Percentiles rank a stretch among this genome's conserved stretches.
These are phyloP conservation scores for Albugo laibachii DNA, from an alignment of 352 stramenopile species.

Conservation along the genomic window DNA sequence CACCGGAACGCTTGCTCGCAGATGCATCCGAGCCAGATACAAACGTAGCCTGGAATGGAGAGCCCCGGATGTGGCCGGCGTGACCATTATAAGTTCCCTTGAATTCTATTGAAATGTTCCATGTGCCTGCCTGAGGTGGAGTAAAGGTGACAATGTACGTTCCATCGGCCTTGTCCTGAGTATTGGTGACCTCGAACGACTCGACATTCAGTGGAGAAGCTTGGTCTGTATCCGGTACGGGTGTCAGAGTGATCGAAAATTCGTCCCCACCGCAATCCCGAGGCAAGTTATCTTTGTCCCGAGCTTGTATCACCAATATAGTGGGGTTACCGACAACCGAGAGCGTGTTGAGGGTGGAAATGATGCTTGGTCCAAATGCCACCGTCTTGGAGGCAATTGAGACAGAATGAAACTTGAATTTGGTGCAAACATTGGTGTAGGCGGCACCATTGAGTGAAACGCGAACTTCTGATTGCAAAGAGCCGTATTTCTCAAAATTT, in stretches of 20 bases:
- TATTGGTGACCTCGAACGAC: constrained; percentile 14
- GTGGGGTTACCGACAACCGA: constrained; percentile 53
- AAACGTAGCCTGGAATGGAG: constrained; percentile 63
- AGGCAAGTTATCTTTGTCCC: constrained; percentile 76
- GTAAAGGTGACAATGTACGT: constrained; percentile 88
- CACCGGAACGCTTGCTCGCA: constrained; percentile 16
- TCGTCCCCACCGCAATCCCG: constrained; percentile 90
- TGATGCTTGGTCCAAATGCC: constrained; percentile 84
- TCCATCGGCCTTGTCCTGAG: constrained; percentile 84
- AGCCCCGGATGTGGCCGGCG: constrained; percentile 86
- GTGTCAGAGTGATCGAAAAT: constrained; percentile 64
- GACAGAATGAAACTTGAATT: constrained; percentile 88
- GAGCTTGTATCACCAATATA: constrained; percentile 82
- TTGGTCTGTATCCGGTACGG: constrained; percentile 10
- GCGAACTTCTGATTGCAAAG: constrained; percentile 74
- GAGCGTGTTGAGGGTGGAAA: constrained; percentile 33
- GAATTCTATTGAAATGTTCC: constrained; percentile 81
- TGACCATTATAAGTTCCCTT: constrained; percentile 85
- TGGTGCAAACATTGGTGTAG: constrained; percentile 82
- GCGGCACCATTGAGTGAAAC: constrained; percentile 79
- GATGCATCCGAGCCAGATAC: constrained; percentile 39
- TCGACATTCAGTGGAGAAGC: constrained; percentile 18
- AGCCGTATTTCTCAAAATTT: constrained; percentile 88
- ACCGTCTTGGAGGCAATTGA: constrained; percentile 80
- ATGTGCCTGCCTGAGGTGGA: constrained; percentile 56